Conservation (phyloP, 2,329 filamentous ascomycete genomes). For the Thelonectria rubi region DNA sequence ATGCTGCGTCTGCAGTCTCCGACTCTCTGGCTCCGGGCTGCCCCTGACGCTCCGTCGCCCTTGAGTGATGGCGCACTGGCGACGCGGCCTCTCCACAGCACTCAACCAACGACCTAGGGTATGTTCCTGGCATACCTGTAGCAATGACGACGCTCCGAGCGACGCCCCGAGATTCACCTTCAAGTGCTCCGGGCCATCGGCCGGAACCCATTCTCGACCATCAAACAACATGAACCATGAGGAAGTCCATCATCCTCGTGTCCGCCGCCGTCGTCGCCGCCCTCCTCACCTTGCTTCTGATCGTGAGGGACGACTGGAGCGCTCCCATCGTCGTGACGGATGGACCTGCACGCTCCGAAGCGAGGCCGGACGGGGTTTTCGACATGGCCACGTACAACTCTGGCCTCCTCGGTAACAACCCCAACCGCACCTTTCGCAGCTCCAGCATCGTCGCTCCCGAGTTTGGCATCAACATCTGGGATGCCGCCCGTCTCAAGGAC, state of each 20-base stretch:
- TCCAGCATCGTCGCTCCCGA: conserved; percentile 14
- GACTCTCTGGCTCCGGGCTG: neutral
- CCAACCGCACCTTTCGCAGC: conserved; percentile 17
- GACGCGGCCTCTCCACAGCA: conserved; percentile 21
- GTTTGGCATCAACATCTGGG: conserved; percentile 21
- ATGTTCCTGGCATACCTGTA: neutral
- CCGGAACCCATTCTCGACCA: conserved; percentile 4
- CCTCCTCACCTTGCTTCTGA: conserved; percentile 5
- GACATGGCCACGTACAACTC: conserved; percentile 16
- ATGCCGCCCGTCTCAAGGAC: conserved; percentile 1
- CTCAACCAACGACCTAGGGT: neutral
- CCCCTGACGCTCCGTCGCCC: neutral
- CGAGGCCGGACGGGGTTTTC: conserved; percentile 1
- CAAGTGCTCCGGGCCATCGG: conserved; percentile 19
- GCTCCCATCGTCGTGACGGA: neutral
- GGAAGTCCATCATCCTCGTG: conserved; percentile 2
- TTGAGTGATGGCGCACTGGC: conserved; percentile 1
- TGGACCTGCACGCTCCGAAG: neutral
- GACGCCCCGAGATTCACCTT: conserved; percentile 12
- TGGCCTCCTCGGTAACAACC: conserved; percentile 11
- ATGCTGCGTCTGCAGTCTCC: neutral
- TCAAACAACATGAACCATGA: conserved; percentile 7
- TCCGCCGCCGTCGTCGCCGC: neutral
- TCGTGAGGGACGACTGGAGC: conserved; percentile 3
- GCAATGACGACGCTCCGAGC: conserved; percentile 17